Conservation (phyloP, 495 filamentous ascomycete species). For the Aspergillus biplanus region DNA sequence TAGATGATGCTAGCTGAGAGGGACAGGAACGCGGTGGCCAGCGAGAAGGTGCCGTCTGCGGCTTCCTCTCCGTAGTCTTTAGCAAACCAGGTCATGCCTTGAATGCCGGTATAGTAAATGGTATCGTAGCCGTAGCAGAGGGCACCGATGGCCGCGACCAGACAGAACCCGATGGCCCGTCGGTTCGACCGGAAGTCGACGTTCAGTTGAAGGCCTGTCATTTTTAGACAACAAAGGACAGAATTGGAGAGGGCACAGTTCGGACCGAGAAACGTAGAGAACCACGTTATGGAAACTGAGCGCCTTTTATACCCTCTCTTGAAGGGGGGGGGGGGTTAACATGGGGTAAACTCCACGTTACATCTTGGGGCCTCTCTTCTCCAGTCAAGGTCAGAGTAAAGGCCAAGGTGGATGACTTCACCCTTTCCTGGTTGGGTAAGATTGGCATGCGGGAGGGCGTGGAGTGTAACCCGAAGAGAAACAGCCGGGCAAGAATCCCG, state of each 20-base stretch:
- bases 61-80: conserved; percentile 28
- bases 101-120: conserved; percentile 36
- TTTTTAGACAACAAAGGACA: conserved; percentile 2
- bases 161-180: conserved; percentile 31
- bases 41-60: conserved; percentile 21
- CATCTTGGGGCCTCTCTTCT: neutral
- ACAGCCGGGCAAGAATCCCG: neutral
- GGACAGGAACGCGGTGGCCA: conserved; percentile 28
- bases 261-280: neutral
- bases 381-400: no score
- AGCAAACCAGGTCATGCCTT: conserved; percentile 30
- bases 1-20: conserved; percentile 32
- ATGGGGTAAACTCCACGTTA: neutral
- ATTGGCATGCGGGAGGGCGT: neutral
- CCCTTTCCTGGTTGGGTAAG: neutral
- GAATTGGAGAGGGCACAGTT: neutral
- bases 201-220: conserved; percentile 23
- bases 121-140: conserved; percentile 35
- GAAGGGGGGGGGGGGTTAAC: neutral
- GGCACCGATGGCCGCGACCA: conserved; percentile 32
- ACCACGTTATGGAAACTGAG: neutral
- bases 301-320: neutral
- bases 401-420: neutral
- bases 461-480: neutral
- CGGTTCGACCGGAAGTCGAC: conserved; percentile 30